A percentile compares a stretch with the other conserved stretches of the same genome.
Evolutionary conservation across 495 filamentous ascomycete genomes (phyloP).

Genomic region (Neurospora sp.): DNA sequence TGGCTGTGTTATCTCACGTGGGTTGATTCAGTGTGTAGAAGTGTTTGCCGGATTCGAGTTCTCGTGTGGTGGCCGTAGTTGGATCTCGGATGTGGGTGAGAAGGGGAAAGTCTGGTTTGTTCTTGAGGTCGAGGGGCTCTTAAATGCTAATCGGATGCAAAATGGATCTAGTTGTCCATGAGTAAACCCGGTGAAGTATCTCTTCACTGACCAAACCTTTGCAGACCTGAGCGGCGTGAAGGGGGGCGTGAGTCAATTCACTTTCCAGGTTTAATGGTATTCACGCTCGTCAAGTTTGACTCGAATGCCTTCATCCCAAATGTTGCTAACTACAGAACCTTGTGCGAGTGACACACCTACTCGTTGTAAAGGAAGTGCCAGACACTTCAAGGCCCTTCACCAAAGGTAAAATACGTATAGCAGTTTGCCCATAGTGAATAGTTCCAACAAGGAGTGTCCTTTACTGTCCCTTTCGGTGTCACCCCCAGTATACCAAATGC

Average conservation of each 20-base stretch:
- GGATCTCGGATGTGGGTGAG: background rate
- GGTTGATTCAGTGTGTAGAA: background rate
- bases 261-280: background rate
- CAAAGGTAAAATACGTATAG: background rate
- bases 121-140: background rate
- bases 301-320: background rate
- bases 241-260: background rate
- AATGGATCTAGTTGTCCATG: background rate
- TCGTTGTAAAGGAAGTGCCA: background rate
- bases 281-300: background rate
- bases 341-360: background rate
- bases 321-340: background rate
- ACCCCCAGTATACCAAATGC: too few relatives aligned
- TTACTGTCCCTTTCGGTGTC: background rate
- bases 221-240: background rate
- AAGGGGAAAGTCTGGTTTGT: background rate
- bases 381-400: background rate
- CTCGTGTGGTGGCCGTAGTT: background rate
- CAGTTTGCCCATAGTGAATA: background rate
- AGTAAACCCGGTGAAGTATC: too few relatives aligned
- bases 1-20: background rate
- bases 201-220: background rate
- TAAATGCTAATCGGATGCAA: background rate
- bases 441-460: background rate
- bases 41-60: background rate